Base-by-base conservation (phyloP, 306 rosid species). In the Trifolium dubium region DNA sequence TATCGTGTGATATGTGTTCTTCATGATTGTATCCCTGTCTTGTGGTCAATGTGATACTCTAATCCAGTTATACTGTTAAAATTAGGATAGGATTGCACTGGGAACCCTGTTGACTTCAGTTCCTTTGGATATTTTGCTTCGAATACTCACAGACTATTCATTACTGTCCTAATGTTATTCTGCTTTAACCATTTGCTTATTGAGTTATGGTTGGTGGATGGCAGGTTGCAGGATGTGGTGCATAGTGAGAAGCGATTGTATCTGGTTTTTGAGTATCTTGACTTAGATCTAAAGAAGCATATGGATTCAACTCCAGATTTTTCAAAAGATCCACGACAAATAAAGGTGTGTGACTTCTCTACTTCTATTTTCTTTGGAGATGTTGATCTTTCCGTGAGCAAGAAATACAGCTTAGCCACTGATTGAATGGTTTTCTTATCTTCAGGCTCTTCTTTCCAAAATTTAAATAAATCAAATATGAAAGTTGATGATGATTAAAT, bases 231-330 rank as follows among this genome's bases (percentile, higher is more conserved):
- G 84, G 98, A 91, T 79, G 98, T 93, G 17, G 98, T 93, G 83
- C 97, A 93, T 51, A 85, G 94, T 69, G 97, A 93, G 85, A 91
- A 84, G 94, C 88, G 97, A 35, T 78, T 93, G 88, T 93, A 89
- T 85, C 90, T 93, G 74, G 97, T 93, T 84, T 91, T 93, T 79
- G 98, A 93, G 88, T 93, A 88, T 78, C 90, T 93, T 77, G 98
- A 93, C 85, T 88, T 93, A 83, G 98, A 93, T 88, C 83, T 93
- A 83, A 93, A 93, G 96, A 91, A 91, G 86, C 90, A 89, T 81
- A 93, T 93, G 98, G 98, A 93, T 73, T 89, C 98, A 51, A 80
- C 88, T 81, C 98, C 98, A 35, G 98, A 91, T 8, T 93, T 93
- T n/a, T 75, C 91, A 50, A 91, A 88, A 79, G 97, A 93, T 75